A percentile compares a stretch with the other conserved stretches of the same genome.
Evolutionary conservation across 202 grass and related monocot genomes (phyloP).

Genomic region (Carex sylvatica): DNA sequence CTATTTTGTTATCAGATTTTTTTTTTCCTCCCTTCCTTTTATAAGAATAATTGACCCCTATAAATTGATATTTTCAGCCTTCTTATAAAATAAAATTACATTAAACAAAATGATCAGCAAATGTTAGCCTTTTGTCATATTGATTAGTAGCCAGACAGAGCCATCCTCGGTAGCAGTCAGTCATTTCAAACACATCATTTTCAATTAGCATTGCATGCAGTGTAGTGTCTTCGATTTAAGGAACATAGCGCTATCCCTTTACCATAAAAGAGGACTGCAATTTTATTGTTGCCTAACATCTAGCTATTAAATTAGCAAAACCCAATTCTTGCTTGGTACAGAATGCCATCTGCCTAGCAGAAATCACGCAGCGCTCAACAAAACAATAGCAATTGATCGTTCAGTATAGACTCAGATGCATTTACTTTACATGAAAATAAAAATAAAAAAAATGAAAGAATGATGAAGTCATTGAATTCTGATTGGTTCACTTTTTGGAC

Average conservation of each 20-base stretch:
- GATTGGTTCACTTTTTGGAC: constrained; percentile 12
- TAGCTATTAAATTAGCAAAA: background rate
- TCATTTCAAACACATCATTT: constrained; percentile 12
- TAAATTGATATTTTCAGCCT: too few species aligned
- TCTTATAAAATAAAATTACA: too few species aligned
- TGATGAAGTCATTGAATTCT: background rate
- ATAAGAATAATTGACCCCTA: too few species aligned
- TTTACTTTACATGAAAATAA: background rate
- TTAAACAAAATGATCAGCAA: too few species aligned
- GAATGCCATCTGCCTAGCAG: background rate
- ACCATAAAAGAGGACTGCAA: constrained; percentile 14
- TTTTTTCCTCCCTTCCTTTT: too few species aligned
- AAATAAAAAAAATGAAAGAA: background rate
- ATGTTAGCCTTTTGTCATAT: too few species aligned
- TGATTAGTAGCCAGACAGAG: too few species aligned
- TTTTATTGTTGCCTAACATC: background rate
- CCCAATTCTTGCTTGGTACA: background rate
- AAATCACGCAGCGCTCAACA: background rate
- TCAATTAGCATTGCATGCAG: constrained; percentile 3
- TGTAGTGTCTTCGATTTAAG: background rate
- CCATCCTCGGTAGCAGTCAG: background rate
- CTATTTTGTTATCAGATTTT: too few species aligned
- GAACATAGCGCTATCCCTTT: background rate
- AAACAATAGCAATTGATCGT: background rate
- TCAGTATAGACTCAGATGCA: background rate